phyloP scores from a whole-genome alignment of 2,329 filamentous ascomycete genomes.

The Botrytis tulipae region DNA sequence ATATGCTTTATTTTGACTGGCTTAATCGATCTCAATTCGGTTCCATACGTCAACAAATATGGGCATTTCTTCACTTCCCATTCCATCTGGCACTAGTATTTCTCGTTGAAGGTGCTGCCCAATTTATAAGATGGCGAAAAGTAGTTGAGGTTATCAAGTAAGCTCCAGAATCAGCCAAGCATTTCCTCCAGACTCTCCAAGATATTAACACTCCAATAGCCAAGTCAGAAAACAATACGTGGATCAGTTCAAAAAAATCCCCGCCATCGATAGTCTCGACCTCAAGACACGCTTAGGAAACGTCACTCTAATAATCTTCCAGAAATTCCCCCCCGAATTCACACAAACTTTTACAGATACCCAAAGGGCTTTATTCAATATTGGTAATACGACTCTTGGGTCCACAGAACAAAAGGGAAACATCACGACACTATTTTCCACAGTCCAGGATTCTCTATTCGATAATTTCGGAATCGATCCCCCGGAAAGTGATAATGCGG shows the following conservation, averaged over 20 bases:
- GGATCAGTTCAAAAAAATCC: slow-evolving; percentile 4
- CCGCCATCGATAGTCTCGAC: slow-evolving; percentile 1
- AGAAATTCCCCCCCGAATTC: slow-evolving; percentile 21
- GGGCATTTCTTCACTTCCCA: slow-evolving; percentile 53
- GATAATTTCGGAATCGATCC: slow-evolving; percentile 25
- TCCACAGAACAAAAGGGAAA: slow-evolving; percentile 6
- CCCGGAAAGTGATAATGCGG: not conserved
- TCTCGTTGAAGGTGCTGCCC: slow-evolving; percentile 49
- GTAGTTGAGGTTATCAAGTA: slow-evolving; percentile 26
- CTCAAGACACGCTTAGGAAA: slow-evolving; percentile 8
- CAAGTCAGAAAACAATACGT: not conserved
- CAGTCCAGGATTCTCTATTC: slow-evolving; percentile 29
- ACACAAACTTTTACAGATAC: slow-evolving; percentile 15
- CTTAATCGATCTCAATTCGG: slow-evolving; percentile 27
- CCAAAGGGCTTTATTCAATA: not conserved
- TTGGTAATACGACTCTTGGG: not conserved
- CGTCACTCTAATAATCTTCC: slow-evolving; percentile 23
- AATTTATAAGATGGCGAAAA: slow-evolving; percentile 33
- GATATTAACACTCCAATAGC: not conserved
- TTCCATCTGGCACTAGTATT: slow-evolving; percentile 56
- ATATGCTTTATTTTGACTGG: slow-evolving; percentile 35
- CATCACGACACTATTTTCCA: slow-evolving; percentile 16
- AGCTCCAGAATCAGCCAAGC: not conserved
- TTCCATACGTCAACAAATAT: slow-evolving; percentile 34
- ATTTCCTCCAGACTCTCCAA: not conserved